phyloP scores from a whole-genome alignment of 169 alveolate species.

The Perkinsus chesapeaki region DNA sequence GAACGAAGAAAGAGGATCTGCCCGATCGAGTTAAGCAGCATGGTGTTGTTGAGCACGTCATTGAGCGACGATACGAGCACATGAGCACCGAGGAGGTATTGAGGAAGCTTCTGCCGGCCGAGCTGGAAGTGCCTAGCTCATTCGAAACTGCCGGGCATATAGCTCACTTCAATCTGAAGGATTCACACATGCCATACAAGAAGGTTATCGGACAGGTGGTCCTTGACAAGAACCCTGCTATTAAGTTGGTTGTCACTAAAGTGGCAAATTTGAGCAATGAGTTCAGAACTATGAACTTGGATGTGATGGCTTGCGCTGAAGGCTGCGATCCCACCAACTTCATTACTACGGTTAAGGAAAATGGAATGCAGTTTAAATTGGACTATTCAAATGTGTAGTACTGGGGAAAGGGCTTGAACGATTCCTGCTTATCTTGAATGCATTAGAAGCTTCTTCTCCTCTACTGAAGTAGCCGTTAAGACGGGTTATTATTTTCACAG shows the following conservation, averaged over 20 bases:
- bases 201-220: constrained; percentile 67
- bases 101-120: constrained; percentile 43
- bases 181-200: constrained; percentile 55
- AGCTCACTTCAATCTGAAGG: constrained; percentile 76
- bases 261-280: constrained; percentile 59
- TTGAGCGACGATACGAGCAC: neutral
- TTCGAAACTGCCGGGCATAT: constrained; percentile 80
- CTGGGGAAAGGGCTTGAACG: too few relatives aligned
- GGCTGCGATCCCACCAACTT: constrained; percentile 29
- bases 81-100: constrained; percentile 39
- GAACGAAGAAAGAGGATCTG: neutral
- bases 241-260: constrained; percentile 70
- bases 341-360: neutral
- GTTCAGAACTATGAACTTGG: constrained; percentile 73
- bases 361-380: constrained; percentile 1
- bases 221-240: constrained; percentile 69
- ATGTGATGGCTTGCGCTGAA: constrained; percentile 74
- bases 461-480: too few relatives aligned
- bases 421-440: too few relatives aligned
- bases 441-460: too few relatives aligned
- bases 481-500: too few relatives aligned
- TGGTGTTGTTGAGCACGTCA: neutral
- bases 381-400: constrained; percentile 7
- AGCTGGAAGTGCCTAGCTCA: constrained; percentile 56
- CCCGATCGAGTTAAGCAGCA: neutral